Base-by-base conservation (phyloP, 2,329 filamentous ascomycete species). In the Neonectria faginata region DNA sequence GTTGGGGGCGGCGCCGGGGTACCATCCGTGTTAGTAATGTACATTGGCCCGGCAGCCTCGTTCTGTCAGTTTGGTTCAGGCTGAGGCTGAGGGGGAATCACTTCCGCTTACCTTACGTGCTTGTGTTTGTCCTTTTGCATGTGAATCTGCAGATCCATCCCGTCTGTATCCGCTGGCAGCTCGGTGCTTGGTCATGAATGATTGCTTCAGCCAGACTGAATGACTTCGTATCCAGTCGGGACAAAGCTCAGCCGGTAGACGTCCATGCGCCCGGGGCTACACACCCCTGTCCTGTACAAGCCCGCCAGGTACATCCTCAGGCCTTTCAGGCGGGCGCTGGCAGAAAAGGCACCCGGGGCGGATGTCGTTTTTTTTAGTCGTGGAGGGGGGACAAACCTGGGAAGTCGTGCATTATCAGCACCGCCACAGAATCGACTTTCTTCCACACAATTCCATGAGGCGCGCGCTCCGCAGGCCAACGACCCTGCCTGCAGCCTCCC, bases 401-500 rank as follows among this genome's bases (percentile, higher is more conserved):
- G 44, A 74, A 62, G 74, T 76, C 65, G 41, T 72, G 67, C 74
- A 73, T 75, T 75, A 76, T 74, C 70, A 66, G 75, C 76, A 79
- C 77, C 75, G 77, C 78, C 78, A 80, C 78, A 75, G 65, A 70
- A 73, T 80, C 79, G 76, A 80, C 74, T 57, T 77, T 77, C 78
- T 81, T 81, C 79, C 73, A 80, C 77, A 74, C 73, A 75, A 65
- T 81, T 81, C 79, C 79, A 80, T 81, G 79, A 79, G 78, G 78
- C 78, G 78, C 76, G 77, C 65, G 70, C 69, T 69, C 68, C 68
- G 68, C 71, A 65, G 69, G 64, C 59, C 55, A 65, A 60, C 60
- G 68, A 70, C 71, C 75, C 73, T 70, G 60, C 74, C 71, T 78
- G 73, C 71, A 76, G 73, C 72, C 73, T 70, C 69, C 72, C 67